phyloP scores from a whole-genome alignment of 1,139 yeast genomes.

The Hansenula sp. region DNA sequence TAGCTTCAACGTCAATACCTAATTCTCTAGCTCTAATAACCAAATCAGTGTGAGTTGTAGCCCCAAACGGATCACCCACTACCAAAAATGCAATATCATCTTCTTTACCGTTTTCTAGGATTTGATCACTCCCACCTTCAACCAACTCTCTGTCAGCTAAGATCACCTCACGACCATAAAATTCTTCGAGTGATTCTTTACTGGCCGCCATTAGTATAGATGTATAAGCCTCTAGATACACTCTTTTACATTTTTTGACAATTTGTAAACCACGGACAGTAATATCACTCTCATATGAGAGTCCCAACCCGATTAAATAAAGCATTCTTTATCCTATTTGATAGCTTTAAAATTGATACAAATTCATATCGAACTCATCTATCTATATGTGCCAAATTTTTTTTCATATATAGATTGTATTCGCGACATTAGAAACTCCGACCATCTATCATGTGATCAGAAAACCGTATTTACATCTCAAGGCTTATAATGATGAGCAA shows the following conservation, averaged over 20 bases:
- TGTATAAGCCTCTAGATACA: constrained; percentile 92
- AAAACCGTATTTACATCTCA: too few relatives aligned
- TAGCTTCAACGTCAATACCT: constrained; percentile 70
- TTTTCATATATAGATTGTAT: background rate
- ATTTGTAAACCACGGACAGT: constrained; percentile 92
- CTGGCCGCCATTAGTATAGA: constrained; percentile 93
- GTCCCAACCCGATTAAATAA: constrained; percentile 86
- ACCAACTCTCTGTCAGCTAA: constrained; percentile 94
- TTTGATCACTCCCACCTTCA: constrained; percentile 82
- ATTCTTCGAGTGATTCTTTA: constrained; percentile 60
- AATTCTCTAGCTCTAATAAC: constrained; percentile 86
- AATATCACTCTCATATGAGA: constrained; percentile 84
- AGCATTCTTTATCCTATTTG: constrained; percentile 48
- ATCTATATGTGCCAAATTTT: constrained; percentile 3
- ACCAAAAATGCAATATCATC: constrained; percentile 92
- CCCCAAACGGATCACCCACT: constrained; percentile 97
- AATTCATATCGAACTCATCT: constrained; percentile 5
- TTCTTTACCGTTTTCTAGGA: constrained; percentile 67
- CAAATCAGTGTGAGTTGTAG: constrained; percentile 95
- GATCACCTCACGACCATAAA: constrained; percentile 80
- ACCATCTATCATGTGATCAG: background rate
- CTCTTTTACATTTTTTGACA: constrained; percentile 78
- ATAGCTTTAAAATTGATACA: background rate
- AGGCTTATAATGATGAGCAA: too few relatives aligned
- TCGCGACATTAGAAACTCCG: background rate